A percentile compares a stretch with the other conserved stretches of the same genome.
These are phyloP conservation scores for Laetiporus sulphureus DNA, from an alignment of 1,284 basidiomycete species.

Conservation along the genomic window DNA sequence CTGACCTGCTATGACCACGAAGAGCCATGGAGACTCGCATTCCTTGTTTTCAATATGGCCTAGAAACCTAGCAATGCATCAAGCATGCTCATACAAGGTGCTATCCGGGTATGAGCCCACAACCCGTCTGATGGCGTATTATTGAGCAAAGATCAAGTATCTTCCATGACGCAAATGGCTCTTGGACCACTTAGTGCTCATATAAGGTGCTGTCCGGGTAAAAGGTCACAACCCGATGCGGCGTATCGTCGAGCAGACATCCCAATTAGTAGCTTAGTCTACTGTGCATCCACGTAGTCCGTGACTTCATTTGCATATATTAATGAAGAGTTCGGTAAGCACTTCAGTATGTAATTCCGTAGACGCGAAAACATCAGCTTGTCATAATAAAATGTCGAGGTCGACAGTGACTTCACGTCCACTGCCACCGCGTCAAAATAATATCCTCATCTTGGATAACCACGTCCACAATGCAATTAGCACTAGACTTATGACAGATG, in stretches of 20 bases:
- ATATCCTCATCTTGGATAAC: constrained; percentile 50
- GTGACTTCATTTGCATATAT: not conserved
- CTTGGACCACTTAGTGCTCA: constrained; percentile 9
- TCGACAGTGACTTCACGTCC: not conserved
- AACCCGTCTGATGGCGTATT: constrained; percentile 69
- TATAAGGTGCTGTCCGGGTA: constrained; percentile 20
- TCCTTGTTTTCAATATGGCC: not conserved
- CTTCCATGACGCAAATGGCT: not conserved
- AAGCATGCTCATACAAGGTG: constrained; percentile 86
- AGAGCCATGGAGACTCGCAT: not conserved
- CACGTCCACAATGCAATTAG: constrained; percentile 49
- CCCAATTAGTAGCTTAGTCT: not conserved
- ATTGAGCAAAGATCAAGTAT: constrained; percentile 52
- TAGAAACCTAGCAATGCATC: no score
- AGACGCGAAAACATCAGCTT: no score
- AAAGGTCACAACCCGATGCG: constrained; percentile 10
- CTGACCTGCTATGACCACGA: not conserved
- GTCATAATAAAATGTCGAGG: no score
- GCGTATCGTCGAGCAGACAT: constrained; percentile 23
- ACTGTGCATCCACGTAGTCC: not conserved
- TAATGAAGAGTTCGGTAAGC: no score
- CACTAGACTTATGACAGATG: constrained; percentile 51
- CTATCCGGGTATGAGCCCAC: constrained; percentile 57
- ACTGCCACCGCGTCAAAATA: constrained; percentile 17
- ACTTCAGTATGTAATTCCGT: no score